Evolutionary conservation across 23 red algal genomes (phyloP), one percentile per base, ranked within the genome.

Genomic region (Gracilaria gracilis): DNA sequence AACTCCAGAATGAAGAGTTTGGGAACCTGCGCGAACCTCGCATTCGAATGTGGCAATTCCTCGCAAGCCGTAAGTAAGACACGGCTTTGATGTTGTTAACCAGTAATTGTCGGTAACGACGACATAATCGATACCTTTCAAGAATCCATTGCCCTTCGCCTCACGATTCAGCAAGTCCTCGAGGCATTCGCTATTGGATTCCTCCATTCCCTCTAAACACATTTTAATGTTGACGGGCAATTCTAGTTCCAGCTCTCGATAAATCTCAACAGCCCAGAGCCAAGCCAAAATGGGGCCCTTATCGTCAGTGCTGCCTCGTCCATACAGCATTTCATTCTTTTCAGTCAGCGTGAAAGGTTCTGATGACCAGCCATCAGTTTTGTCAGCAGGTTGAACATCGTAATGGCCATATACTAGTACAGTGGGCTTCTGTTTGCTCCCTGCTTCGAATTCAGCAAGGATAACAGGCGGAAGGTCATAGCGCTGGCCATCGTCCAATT

Each of bases 341-440:
- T 93, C 95, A 0, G 81, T 77, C 48, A 93, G 34, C 24, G 69
- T 74, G 74, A 97, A 97, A 37, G 95, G 95, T 6, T 81, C 73
- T 40, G 81, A 79, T 61, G 44, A 61, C 93, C 93, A 98, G 35
- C 78, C 80, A 57, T 93, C 93, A 53, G 71, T 71, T 39, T 59
- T 80, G 29, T 93, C 65, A 33, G 96, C 96, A 28, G 96, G 89
- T 62, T 92, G 85, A 3, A 95, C 88, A 80, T 98, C 96, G 51
- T 98, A 98, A 39, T 95, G 93, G 21, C 93, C 93, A 61, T 98
- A 98, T 37, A 95, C 86, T 53, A 95, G 61, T 7, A 98, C 78
- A 23, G 89, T 97, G 20, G 93, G 93, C 40, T 82, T 83, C 32
- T 88, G 47, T 16, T 58, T 73, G 39, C 17, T 23, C 33, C 39